Evolutionary conservation across 371 early-diverging fungal genomes (phyloP).

Genomic region (Mortierella sp.): DNA sequence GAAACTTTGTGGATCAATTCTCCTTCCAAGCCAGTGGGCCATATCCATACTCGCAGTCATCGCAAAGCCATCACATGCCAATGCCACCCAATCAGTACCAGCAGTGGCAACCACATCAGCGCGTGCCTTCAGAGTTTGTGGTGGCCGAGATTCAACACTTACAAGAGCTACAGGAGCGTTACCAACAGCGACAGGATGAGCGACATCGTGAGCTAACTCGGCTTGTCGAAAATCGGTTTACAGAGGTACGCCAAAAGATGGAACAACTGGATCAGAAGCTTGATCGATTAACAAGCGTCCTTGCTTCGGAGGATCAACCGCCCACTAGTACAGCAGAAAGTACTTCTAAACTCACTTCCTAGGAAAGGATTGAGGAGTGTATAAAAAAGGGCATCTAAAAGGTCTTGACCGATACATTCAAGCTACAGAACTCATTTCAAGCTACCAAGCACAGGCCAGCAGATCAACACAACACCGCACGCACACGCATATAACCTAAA

Average conservation of each 20-base stretch:
- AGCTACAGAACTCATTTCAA: no score
- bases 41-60: background rate
- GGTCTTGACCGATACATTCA: no score
- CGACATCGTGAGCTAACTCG: slow-evolving; percentile 16
- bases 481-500: no score
- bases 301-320: background rate
- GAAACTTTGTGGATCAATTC: background rate
- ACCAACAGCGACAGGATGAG: slow-evolving; percentile 5
- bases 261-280: slow-evolving; percentile 39
- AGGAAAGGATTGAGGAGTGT: no score
- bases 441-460: no score
- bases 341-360: no score
- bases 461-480: no score
- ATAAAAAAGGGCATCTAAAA: no score
- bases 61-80: no score
- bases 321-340: no score
- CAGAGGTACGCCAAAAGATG: slow-evolving; percentile 36
- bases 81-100: background rate
- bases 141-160: background rate
- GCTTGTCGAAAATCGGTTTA: slow-evolving; percentile 25
- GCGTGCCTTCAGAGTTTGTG: background rate
- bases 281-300: slow-evolving; percentile 31
- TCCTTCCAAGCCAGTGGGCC: background rate
- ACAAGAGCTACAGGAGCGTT: slow-evolving; percentile 1
- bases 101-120: background rate